Conservation (phyloP, 257 asterid species). For the Ophiorrhiza pumila region DNA sequence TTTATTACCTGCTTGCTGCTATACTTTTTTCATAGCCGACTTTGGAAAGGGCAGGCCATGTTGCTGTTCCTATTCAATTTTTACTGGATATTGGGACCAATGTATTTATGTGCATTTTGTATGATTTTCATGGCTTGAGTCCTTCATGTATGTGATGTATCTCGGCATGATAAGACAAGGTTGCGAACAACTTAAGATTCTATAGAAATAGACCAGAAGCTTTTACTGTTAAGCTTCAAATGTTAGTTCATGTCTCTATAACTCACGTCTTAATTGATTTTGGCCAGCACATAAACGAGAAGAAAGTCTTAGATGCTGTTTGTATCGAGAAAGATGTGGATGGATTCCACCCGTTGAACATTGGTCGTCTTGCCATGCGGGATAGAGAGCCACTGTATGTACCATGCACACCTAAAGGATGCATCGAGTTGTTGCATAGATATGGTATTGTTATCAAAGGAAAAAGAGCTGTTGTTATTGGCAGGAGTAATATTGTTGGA, state of each 20-base stretch:
- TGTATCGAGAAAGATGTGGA: conserved; percentile 94
- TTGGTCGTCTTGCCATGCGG: conserved; percentile 92
- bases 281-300: conserved; percentile 80
- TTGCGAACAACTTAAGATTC: neutral
- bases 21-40: neutral
- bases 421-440: conserved; percentile 84
- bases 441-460: conserved; percentile 73
- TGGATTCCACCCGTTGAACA: conserved; percentile 88
- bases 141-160: neutral
- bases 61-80: neutral
- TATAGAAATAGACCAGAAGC: neutral
- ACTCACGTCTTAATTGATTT: neutral
- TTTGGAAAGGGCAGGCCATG: neutral
- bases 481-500: conserved; percentile 95
- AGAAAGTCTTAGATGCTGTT: conserved; percentile 72
- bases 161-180: neutral
- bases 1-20: neutral
- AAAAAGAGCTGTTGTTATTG: conserved; percentile 80
- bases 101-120: neutral
- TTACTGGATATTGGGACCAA: neutral
- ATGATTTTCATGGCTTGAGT: neutral
- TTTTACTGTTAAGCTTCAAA: neutral
- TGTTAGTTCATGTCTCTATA: neutral
- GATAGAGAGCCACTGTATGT: conserved; percentile 86
- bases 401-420: conserved; percentile 96